Evolutionary conservation across 1,284 basidiomycete species (phyloP).

Genomic region (Leccinum angustisporum): DNA sequence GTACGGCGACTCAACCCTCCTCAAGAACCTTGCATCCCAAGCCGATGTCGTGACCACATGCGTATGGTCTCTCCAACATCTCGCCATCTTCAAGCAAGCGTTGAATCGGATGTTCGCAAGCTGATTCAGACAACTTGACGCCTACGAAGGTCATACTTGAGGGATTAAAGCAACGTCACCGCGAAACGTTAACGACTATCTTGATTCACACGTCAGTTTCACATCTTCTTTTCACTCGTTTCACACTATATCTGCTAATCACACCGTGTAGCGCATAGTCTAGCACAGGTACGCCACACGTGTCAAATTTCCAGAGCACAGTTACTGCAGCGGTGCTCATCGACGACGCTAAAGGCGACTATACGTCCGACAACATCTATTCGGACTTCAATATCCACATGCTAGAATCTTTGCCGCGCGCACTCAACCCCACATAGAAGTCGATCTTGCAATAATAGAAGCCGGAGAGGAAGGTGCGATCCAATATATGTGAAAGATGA

Average conservation of each 20-base stretch:
- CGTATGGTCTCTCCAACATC: slow-evolving; percentile 31
- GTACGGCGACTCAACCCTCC: slow-evolving; percentile 34
- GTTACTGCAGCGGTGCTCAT: slow-evolving; percentile 25
- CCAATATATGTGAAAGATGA: neutral
- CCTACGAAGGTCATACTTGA: slow-evolving; percentile 23
- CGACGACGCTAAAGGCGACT: slow-evolving; percentile 36
- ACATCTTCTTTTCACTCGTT: neutral
- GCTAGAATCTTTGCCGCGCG: slow-evolving; percentile 35
- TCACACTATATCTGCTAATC: neutral
- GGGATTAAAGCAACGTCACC: slow-evolving; percentile 26
- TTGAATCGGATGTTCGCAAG: slow-evolving; percentile 5
- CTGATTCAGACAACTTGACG: slow-evolving; percentile 21
- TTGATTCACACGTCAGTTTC: slow-evolving; percentile 35
- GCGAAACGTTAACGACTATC: slow-evolving; percentile 19
- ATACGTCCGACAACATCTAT: slow-evolving; percentile 33
- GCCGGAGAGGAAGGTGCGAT: slow-evolving; percentile 36
- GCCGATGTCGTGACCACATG: slow-evolving; percentile 50
- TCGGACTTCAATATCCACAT: slow-evolving; percentile 37
- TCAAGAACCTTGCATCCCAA: slow-evolving; percentile 39
- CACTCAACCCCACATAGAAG: slow-evolving; percentile 37
- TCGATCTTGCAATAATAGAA: slow-evolving; percentile 28
- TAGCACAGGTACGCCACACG: slow-evolving; percentile 31
- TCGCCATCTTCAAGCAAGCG: neutral
- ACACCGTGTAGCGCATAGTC: slow-evolving; percentile 27
- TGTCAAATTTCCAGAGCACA: neutral